Conservation (phyloP, 2,329 filamentous ascomycete genomes). For the Trichophyton benhamiae region DNA sequence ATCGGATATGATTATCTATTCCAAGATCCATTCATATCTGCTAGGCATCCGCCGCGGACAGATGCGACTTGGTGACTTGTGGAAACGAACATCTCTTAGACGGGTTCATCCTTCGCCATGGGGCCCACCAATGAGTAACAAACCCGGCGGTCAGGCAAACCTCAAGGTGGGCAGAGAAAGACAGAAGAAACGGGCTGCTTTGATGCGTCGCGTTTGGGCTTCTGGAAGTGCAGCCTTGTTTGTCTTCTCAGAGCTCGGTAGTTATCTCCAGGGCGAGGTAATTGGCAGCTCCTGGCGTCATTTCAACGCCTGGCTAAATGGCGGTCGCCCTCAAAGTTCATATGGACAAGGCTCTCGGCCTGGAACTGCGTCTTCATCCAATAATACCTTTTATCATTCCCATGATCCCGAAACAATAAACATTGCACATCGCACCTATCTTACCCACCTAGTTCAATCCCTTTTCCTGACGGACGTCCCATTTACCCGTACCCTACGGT, state of each 20-base stretch:
- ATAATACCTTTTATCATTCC: conserved; percentile 14
- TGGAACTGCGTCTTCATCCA: conserved; percentile 24
- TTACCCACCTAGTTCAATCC: conserved; percentile 48
- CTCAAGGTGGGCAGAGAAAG: conserved; percentile 52
- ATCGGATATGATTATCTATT: conserved; percentile 66
- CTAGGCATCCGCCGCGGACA: conserved; percentile 76
- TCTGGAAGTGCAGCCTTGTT: conserved; percentile 79
- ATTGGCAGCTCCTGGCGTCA: conserved; percentile 69
- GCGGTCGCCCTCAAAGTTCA: conserved; percentile 21
- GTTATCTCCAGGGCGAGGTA: conserved; percentile 82
- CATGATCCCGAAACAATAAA: conserved; percentile 80
- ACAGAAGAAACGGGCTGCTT: conserved; percentile 48
- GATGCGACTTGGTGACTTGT: conserved; percentile 69
- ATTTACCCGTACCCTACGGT: conserved; percentile 30
- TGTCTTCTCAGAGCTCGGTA: conserved; percentile 74
- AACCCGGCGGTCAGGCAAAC: conserved; percentile 46
- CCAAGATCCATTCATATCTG: conserved; percentile 75
- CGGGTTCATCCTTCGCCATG: conserved; percentile 64
- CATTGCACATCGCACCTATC: conserved; percentile 64
- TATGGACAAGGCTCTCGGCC: conserved; percentile 25
- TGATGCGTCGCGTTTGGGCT: conserved; percentile 78
- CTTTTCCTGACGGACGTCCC: conserved; percentile 32
- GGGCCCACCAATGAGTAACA: conserved; percentile 50
- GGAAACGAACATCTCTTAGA: conserved; percentile 70
- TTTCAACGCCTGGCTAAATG: conserved; percentile 62